A percentile compares a stretch with the other conserved stretches of the same genome.
Conservation (phyloP, 2,329 filamentous ascomycete genomes). For the Rasamsonia emersonii region DNA sequence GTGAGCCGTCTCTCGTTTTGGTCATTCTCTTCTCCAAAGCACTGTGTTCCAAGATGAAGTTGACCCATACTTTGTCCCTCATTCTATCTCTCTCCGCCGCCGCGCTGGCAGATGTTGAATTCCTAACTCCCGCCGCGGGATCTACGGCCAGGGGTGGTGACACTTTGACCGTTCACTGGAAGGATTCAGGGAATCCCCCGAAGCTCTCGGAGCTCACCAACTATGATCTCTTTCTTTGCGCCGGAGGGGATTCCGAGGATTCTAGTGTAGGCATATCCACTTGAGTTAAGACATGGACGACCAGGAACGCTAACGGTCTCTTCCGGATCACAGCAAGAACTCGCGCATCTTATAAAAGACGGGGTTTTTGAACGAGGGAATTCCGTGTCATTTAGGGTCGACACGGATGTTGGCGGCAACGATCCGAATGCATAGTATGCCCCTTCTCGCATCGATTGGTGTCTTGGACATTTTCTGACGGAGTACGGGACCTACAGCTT, state of each 20-base stretch:
- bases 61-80: conserved; percentile 21
- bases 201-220: conserved; percentile 41
- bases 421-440: conserved; percentile 50
- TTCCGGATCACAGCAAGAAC: conserved; percentile 28
- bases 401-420: conserved; percentile 34
- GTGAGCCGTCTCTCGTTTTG: conserved; percentile 19
- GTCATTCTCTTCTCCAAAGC: conserved; percentile 21
- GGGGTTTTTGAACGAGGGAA: conserved; percentile 32
- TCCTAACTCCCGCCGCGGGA: conserved; percentile 46
- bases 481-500: too few relatives aligned
- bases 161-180: conserved; percentile 48
- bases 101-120: conserved; percentile 45
- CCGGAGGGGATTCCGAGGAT: conserved; percentile 47
- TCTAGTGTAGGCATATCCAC: conserved; percentile 34
- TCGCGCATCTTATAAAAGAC: conserved; percentile 31
- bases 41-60: conserved; percentile 18
- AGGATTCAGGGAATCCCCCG: conserved; percentile 45
- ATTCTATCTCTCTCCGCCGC: conserved; percentile 32
- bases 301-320: neutral
- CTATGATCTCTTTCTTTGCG: conserved; percentile 53
- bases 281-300: conserved; percentile 3
- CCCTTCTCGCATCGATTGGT: neutral
- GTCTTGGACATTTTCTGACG: neutral
- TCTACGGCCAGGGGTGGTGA: conserved; percentile 41
- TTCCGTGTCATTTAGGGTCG: conserved; percentile 37